Base-by-base conservation (phyloP, 2,329 filamentous ascomycete genomes). In the Aspergillus sp. region DNA sequence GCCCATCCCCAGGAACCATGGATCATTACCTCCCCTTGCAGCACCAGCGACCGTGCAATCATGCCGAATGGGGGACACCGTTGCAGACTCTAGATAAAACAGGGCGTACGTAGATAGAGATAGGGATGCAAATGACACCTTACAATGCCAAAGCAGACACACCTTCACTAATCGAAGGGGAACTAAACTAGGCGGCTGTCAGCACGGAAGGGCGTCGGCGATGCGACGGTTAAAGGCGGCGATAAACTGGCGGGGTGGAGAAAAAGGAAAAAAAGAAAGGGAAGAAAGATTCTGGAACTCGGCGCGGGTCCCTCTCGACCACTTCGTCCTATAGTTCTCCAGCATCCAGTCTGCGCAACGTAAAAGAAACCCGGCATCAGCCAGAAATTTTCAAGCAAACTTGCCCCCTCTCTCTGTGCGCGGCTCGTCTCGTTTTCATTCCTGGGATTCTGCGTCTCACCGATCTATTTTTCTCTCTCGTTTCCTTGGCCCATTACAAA, bases 321-420 rank as follows among this genome's bases (percentile, higher is more conserved):
- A 55, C 55, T 13, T 55, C 25, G 53, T 55, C 63, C 57, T 65
- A 61, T 62, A 60, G 51, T 61, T 55, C 63, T 61, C 51, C 62
- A 60, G 58, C 47, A 65, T 55, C 51, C 39, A 55, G 61, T 55
- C 59, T 57, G 55, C 58, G 51, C 65, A 67, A 72, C 67, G 69
- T 73, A 72, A 73, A 67, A 69, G 63, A 70, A 71, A 70, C 59
- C 43, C 53, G 49, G 47, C 21, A 52, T 55, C 60, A 55, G 57
- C 60, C 49, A 57, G 57, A 57, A 47, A 43, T 58, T 63, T 63
- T 63, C 32, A 13, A 36, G 5, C 55, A 54, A 30, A 30, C 19
- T 41, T 50, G 51, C 39, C 17, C 21, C 57, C 43, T 12, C 41
- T 28, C n/a, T 55, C 30, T n/a, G n/a, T 21, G 17, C 15, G 9